These are phyloP conservation scores for Colletotrichum tropicale DNA, from an alignment of 2,329 filamentous ascomycete species.

Conservation along the genomic window DNA sequence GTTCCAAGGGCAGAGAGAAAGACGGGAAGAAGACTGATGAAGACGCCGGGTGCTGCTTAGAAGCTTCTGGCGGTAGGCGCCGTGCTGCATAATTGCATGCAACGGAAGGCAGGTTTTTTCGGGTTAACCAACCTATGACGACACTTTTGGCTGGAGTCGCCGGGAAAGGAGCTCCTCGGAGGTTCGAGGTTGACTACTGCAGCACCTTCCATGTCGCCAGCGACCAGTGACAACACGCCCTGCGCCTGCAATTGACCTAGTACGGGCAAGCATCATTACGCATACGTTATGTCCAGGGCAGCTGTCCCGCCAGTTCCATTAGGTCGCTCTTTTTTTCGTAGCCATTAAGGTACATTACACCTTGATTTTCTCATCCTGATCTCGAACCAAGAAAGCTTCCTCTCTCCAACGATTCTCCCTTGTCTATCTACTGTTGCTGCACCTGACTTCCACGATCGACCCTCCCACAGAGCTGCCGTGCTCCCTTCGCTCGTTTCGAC, in stretches of 20 bases:
- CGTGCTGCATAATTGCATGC: conserved; percentile 16
- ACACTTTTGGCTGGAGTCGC: neutral
- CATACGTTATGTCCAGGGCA: conserved; percentile 11
- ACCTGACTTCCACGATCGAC: neutral
- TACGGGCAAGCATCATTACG: conserved; percentile 10
- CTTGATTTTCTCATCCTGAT: neutral
- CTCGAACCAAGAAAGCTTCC: neutral
- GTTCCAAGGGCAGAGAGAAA: neutral
- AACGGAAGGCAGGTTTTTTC: neutral
- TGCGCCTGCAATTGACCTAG: conserved; percentile 8
- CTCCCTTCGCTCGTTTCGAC: conserved; percentile 5
- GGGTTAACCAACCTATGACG: conserved; percentile 19
- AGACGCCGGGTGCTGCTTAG: neutral
- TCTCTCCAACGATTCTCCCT: neutral
- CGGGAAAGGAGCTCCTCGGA: conserved; percentile 8
- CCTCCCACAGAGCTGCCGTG: neutral
- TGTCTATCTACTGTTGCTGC: neutral
- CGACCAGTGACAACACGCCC: neutral
- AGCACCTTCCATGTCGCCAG: neutral
- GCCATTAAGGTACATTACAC: neutral
- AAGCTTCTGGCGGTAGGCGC: neutral
- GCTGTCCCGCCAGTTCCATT: neutral
- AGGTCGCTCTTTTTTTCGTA: neutral
- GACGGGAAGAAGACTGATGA: neutral
- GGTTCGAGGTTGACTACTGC: neutral